These are phyloP conservation scores for Lentinula raphanica DNA, from an alignment of 768 basidiomycete species.

Conservation along the genomic window DNA sequence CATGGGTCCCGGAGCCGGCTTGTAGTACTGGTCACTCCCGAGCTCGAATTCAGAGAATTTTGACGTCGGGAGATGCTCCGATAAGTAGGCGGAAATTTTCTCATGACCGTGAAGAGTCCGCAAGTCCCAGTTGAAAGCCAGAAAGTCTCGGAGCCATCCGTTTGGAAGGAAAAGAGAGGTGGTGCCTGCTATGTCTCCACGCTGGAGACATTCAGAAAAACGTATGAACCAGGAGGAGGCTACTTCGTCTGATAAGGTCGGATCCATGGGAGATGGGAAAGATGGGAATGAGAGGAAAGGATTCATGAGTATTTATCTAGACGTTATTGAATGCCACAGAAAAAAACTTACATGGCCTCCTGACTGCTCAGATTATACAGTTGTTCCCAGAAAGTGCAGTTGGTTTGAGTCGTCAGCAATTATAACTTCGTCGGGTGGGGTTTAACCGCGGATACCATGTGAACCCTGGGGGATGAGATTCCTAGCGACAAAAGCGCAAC, in stretches of 20 bases:
- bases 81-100: background rate
- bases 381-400: background rate
- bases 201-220: background rate
- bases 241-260: background rate
- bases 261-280: background rate
- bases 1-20: background rate
- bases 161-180: background rate
- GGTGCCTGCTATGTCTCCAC: background rate
- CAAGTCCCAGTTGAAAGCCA: background rate
- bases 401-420: background rate
- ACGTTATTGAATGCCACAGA: background rate
- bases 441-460: background rate
- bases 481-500: no score
- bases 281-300: background rate
- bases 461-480: no score
- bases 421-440: background rate
- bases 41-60: background rate
- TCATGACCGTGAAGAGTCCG: constrained; percentile 1
- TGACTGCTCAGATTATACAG: background rate
- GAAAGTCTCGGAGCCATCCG: constrained; percentile 4
- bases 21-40: constrained; percentile 1
- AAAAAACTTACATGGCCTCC: background rate
- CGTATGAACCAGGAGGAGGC: background rate
- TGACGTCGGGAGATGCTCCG: constrained; percentile 11
- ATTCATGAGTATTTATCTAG: background rate